A percentile compares a stretch with the other conserved stretches of the same genome.
Evolutionary conservation across 495 filamentous ascomycete genomes (phyloP).

Genomic region (Aspergillus sparsus): DNA sequence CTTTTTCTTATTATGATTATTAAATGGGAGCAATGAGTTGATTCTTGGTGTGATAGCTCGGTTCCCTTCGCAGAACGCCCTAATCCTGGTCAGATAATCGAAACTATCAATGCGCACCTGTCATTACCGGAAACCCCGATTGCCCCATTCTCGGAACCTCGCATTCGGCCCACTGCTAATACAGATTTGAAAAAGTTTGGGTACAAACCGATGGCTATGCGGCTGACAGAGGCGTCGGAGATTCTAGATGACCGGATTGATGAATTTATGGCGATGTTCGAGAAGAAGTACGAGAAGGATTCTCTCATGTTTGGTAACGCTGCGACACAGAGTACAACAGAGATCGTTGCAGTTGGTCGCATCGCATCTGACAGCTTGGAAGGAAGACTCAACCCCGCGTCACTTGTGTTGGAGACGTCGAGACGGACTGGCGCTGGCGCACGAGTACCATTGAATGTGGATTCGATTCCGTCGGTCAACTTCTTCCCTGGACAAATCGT

Average conservation of each 20-base stretch:
- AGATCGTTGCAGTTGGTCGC: constrained; percentile 86
- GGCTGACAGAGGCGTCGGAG: constrained; percentile 85
- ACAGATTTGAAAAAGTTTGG: constrained; percentile 86
- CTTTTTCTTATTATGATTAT: neutral
- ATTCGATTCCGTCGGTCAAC: constrained; percentile 66
- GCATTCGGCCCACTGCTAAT: constrained; percentile 78
- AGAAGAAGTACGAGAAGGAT: constrained; percentile 71
- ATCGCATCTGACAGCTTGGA: constrained; percentile 84
- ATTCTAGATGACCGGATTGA: constrained; percentile 95
- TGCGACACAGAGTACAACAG: constrained; percentile 75
- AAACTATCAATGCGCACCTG: constrained; percentile 80
- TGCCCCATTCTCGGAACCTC: constrained; percentile 69
- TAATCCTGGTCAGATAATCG: constrained; percentile 76
- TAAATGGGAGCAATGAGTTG: constrained; percentile 2
- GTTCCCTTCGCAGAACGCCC: constrained; percentile 68
- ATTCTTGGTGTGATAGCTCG: constrained; percentile 36
- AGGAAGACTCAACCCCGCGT: constrained; percentile 79
- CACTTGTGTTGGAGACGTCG: constrained; percentile 83
- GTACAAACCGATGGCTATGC: constrained; percentile 93
- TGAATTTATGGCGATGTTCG: constrained; percentile 71
- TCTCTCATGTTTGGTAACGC: constrained; percentile 87
- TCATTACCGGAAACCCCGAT: constrained; percentile 66
- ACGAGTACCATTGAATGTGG: constrained; percentile 76
- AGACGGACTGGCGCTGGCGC: constrained; percentile 79
- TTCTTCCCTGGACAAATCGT: constrained; percentile 97